Evolutionary conservation across 306 rosid genomes (phyloP).

Genomic region (Rosa multiflora): DNA sequence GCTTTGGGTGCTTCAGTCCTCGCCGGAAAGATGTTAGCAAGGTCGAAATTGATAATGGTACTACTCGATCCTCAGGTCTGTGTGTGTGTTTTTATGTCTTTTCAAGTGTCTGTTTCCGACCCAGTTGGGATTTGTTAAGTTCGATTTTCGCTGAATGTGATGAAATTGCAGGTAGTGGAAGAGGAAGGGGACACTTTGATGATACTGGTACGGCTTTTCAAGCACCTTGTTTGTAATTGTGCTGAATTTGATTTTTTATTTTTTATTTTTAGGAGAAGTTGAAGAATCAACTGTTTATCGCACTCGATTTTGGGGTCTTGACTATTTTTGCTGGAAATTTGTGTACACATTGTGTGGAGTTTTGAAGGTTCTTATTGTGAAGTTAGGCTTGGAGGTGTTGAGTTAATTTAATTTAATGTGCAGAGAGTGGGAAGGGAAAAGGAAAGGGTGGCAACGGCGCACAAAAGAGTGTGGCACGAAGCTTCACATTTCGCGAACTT

Average conservation of each 20-base stretch:
- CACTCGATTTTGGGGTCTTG: neutral
- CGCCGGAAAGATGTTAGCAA: conserved; percentile 43
- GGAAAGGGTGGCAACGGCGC: conserved; percentile 23
- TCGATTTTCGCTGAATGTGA: neutral
- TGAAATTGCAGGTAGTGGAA: conserved; percentile 45
- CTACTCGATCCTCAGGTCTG: conserved; percentile 39
- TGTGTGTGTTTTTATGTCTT: neutral
- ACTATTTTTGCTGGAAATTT: neutral
- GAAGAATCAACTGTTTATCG: neutral
- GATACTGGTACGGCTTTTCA: conserved; percentile 27
- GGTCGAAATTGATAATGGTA: conserved; percentile 43
- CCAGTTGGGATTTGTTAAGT: neutral
- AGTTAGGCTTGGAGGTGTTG: conserved; percentile 10
- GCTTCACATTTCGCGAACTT: conserved; percentile 76
- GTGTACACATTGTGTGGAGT: neutral
- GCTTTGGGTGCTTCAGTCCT: conserved; percentile 49
- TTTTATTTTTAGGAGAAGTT: neutral
- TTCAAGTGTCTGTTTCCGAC: neutral
- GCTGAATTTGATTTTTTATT: neutral
- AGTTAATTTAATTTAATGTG: neutral
- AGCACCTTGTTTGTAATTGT: neutral
- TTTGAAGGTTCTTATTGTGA: neutral
- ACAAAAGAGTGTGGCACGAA: conserved; percentile 40
- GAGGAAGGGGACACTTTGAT: conserved; percentile 27
- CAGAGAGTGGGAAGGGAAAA: conserved; percentile 43